Conservation (phyloP, 2,329 filamentous ascomycete genomes). For the Dothistroma septosporum region DNA sequence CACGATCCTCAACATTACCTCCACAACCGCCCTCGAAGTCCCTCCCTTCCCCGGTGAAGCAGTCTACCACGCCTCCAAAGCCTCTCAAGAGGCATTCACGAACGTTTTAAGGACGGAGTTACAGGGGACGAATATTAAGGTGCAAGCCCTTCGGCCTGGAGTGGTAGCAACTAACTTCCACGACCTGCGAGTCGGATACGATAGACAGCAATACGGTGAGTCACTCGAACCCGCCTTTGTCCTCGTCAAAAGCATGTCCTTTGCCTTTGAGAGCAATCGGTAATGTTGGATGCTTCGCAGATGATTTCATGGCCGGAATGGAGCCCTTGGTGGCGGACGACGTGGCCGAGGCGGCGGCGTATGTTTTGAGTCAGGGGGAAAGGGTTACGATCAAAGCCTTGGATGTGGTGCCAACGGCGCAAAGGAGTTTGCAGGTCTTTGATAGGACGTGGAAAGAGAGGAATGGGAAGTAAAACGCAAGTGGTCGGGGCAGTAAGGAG, state of each 20-base stretch:
- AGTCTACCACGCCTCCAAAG: constrained; percentile 49
- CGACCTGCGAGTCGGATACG: constrained; percentile 43
- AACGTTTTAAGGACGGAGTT: constrained; percentile 49
- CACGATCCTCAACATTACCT: constrained; percentile 50
- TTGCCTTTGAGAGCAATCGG: too few relatives aligned
- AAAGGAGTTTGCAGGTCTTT: constrained; percentile 35
- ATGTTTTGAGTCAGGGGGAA: constrained; percentile 42
- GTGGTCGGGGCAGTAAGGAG: neutral
- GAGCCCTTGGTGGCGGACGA: constrained; percentile 44
- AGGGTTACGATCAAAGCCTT: constrained; percentile 41
- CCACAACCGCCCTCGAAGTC: constrained; percentile 45
- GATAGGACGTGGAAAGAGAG: constrained; percentile 7
- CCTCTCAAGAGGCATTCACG: constrained; percentile 48
- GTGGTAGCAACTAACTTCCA: constrained; percentile 51
- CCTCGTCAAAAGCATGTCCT: too few relatives aligned
- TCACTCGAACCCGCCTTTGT: too few relatives aligned
- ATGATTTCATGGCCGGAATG: constrained; percentile 34
- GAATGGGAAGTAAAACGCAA: neutral
- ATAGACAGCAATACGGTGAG: constrained; percentile 40
- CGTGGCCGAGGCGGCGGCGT: constrained; percentile 41
- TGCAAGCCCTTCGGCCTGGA: constrained; percentile 46
- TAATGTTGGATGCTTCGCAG: too few relatives aligned
- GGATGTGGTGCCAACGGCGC: constrained; percentile 46
- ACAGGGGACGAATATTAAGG: constrained; percentile 45
- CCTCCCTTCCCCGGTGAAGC: constrained; percentile 50